Conservation (phyloP, 495 filamentous ascomycete genomes). For the Aspergillus baeticus region DNA sequence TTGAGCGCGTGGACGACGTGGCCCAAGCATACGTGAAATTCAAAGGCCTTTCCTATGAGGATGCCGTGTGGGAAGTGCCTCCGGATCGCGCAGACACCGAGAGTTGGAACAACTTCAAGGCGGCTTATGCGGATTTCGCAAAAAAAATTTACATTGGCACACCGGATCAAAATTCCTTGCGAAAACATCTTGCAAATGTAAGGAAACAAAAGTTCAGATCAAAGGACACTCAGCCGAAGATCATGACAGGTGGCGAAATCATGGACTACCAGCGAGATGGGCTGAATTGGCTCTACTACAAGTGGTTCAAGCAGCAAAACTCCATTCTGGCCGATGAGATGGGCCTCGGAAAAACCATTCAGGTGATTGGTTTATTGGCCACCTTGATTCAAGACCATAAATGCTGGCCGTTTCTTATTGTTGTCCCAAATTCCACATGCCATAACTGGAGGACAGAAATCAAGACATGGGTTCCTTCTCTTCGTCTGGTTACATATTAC, state of each 20-base stretch:
- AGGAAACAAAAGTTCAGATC: slow-evolving; percentile 66
- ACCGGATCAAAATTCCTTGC: slow-evolving; percentile 50
- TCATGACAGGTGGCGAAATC: slow-evolving; percentile 72
- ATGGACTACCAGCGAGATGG: slow-evolving; percentile 96
- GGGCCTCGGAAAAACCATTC: slow-evolving; percentile 97
- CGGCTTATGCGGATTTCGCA: slow-evolving; percentile 83
- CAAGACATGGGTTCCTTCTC: slow-evolving; percentile 83
- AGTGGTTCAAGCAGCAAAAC: slow-evolving; percentile 76
- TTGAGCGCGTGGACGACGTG: slow-evolving; percentile 65
- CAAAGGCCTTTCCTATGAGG: slow-evolving; percentile 92
- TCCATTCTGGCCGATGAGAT: slow-evolving; percentile 98
- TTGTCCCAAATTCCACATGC: slow-evolving; percentile 92
- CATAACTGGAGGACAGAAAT: slow-evolving; percentile 97
- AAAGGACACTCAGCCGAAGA: slow-evolving; percentile 68
- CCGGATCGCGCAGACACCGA: slow-evolving; percentile 65
- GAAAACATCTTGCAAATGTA: slow-evolving; percentile 59
- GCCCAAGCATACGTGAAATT: slow-evolving; percentile 79
- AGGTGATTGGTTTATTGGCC: slow-evolving; percentile 81
- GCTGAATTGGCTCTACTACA: slow-evolving; percentile 95
- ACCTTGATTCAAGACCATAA: slow-evolving; percentile 74
- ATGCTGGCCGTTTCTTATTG: slow-evolving; percentile 90
- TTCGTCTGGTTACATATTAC: slow-evolving; percentile 89
- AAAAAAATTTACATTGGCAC: slow-evolving; percentile 67
- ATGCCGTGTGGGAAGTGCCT: slow-evolving; percentile 83
- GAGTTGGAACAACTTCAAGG: slow-evolving; percentile 76